phyloP scores from a whole-genome alignment of 306 rosid species.

The Cucumis sativus region DNA sequence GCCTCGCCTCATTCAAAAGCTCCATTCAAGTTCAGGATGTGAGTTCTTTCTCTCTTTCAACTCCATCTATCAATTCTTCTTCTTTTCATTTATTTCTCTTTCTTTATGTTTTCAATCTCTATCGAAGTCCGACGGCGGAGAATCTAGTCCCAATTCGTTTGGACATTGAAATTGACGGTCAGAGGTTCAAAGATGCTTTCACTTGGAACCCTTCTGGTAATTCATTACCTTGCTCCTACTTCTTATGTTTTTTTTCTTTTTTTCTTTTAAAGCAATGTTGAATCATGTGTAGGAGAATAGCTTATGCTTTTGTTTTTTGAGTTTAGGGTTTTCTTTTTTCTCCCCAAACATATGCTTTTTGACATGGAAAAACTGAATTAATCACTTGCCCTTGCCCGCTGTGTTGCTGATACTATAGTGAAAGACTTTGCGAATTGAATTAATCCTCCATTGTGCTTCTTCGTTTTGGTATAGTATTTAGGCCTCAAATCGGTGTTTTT shows the following conservation, averaged over 20 bases:
- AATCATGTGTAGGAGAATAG: not conserved
- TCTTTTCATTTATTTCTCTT: not conserved
- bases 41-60: conserved; percentile 2
- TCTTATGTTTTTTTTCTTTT: conserved; percentile 1
- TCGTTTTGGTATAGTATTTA: too few species aligned
- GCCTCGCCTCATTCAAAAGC: conserved; percentile 32
- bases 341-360: too few species aligned
- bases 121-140: conserved; percentile 55
- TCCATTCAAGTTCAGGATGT: conserved; percentile 80
- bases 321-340: not conserved
- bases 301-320: not conserved
- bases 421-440: too few species aligned
- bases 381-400: too few species aligned
- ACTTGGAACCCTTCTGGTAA: conserved; percentile 94
- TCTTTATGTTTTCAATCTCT: not conserved
- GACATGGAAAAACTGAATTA: too few species aligned
- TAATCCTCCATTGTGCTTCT: too few species aligned
- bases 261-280: not conserved
- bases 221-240: not conserved
- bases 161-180: conserved; percentile 65
- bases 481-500: too few species aligned
- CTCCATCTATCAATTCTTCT: not conserved
- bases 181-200: conserved; percentile 70
- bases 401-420: too few species aligned
- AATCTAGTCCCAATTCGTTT: conserved; percentile 64